Evolutionary conservation across 2,329 filamentous ascomycete genomes (phyloP), one percentile per base, ranked within the genome.

Genomic region (Mycosphaerella arachidis): DNA sequence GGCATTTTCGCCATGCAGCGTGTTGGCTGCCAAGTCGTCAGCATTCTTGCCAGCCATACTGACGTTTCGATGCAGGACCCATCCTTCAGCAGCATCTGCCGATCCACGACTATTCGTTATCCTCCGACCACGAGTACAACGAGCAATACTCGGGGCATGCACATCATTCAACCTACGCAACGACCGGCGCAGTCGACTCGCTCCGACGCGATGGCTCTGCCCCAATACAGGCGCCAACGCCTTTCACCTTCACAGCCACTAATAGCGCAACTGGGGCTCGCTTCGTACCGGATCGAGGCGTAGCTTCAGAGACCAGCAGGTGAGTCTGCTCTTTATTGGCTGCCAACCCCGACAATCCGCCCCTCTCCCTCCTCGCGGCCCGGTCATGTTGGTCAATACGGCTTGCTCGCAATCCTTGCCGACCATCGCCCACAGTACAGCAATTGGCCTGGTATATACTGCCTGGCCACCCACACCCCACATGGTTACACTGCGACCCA

Each of bases 251-350:
- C 69, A 71, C 77, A 68, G 71, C 76, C 66, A 75, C 73, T 69
- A 80, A 78, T 73, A 76, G 77, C 71, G 59, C 66, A 53, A 62
- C 66, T 51, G 67, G 60, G 30, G 70, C 79, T 75, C 78, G 80
- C 75, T 83, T 81, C 77, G 76, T 77, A 70, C 68, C 79, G 74
- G 77, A 77, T 72, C 79, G 79, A 74, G 74, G 79, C 78, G 72
- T 75, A 67, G 73, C 77, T 73, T 75, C 79, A 68, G 81, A 84
- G 73, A 74, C 59, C 54, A 69, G 77, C 73, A 78, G 77, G 82
- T 84, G 81, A 79, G 82, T 84, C 70, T 62, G 6, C 53, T 31
- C 48, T 31, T 72, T 58, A 69, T 69, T 69, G 63, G 62, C 50
- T 57, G 37, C 50, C 33, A 43, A 33, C 54, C 52, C 46, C 55